Conservation (phyloP, 345 rosid genomes). For the Syzygium jambos region DNA sequence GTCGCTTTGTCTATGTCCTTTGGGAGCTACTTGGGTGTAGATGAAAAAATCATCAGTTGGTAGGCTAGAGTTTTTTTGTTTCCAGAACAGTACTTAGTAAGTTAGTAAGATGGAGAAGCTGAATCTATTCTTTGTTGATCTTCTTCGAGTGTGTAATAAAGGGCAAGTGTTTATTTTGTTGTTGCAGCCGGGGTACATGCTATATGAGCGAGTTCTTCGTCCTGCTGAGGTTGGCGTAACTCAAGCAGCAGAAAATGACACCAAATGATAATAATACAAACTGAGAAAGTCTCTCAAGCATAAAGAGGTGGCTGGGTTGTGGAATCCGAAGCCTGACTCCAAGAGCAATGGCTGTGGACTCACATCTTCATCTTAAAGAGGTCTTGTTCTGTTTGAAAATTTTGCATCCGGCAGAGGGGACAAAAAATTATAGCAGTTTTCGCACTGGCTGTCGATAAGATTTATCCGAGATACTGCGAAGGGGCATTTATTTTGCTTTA, state of each 20-base stretch:
- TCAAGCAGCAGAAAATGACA: constrained; percentile 22
- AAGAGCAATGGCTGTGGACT: background rate
- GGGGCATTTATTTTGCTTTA: background rate
- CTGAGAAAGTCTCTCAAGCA: constrained; percentile 4
- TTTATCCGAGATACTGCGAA: background rate
- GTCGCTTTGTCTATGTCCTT: background rate
- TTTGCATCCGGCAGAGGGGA: constrained; percentile 3
- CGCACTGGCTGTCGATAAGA: background rate
- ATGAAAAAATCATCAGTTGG: background rate
- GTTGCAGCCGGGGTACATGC: constrained; percentile 68
- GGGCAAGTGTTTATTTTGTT: background rate
- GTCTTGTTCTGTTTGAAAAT: background rate
- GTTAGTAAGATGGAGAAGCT: background rate
- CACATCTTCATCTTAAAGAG: background rate
- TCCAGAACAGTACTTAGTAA: background rate
- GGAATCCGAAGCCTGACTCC: background rate
- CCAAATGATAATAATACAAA: constrained; percentile 5
- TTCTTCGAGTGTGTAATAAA: background rate
- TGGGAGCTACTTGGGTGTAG: background rate
- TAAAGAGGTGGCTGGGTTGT: background rate
- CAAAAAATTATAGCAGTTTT: background rate
- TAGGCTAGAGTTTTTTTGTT: background rate
- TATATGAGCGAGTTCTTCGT: constrained; percentile 69
- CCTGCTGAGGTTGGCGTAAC: constrained; percentile 96
- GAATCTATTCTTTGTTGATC: background rate